Evolutionary conservation across 805 yeast species (phyloP).

Genomic region (Metschnikowia cubensis): DNA sequence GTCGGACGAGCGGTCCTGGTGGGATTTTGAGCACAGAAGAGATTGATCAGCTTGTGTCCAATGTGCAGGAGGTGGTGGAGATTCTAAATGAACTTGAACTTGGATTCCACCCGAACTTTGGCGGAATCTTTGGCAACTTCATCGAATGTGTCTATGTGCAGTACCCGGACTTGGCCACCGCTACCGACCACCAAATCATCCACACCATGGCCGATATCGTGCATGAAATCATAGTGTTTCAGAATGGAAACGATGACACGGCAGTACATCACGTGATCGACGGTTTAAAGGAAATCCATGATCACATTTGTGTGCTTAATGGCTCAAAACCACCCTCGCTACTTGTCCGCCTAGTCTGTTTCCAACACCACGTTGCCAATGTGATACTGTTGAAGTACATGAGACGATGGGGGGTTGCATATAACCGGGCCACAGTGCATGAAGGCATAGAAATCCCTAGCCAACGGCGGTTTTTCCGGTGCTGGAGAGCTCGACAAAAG

Average conservation of each 20-base stretch:
- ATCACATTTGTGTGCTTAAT: neutral
- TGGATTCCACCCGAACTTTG: slow-evolving; percentile 22
- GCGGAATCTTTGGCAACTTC: slow-evolving; percentile 22
- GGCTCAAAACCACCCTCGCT: neutral
- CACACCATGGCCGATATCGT: slow-evolving; percentile 18
- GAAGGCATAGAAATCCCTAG: neutral
- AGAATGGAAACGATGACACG: slow-evolving; percentile 19
- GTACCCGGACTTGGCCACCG: slow-evolving; percentile 16
- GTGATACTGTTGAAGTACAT: neutral
- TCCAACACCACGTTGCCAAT: neutral
- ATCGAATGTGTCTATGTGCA: slow-evolving; percentile 19
- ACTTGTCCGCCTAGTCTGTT: neutral
- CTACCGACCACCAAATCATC: slow-evolving; percentile 23
- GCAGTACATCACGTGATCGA: neutral
- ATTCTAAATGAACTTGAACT: slow-evolving; percentile 26
- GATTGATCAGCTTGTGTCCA: slow-evolving; percentile 6
- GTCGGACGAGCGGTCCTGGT: no score
- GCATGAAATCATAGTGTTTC: slow-evolving; percentile 27
- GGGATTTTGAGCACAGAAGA: neutral
- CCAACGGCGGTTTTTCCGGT: neutral
- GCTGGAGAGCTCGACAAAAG: neutral
- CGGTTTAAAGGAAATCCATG: neutral
- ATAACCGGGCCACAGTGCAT: neutral
- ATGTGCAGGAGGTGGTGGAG: slow-evolving; percentile 20
- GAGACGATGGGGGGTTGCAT: neutral